phyloP scores from a whole-genome alignment of 495 filamentous ascomycete genomes.

The Daldinia grandis region DNA sequence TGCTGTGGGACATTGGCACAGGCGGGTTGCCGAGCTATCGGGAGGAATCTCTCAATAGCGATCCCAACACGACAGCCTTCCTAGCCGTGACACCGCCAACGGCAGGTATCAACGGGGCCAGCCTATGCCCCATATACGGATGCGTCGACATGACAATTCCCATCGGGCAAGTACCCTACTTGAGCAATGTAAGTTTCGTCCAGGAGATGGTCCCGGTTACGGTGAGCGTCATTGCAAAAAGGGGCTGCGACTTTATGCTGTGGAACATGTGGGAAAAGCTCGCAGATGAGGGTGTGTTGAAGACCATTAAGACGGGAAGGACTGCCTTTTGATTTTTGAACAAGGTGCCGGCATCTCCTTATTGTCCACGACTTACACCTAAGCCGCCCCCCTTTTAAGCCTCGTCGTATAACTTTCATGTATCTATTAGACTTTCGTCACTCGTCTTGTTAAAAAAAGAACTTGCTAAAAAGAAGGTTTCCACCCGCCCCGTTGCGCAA shows the following conservation, averaged over 20 bases:
- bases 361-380: not conserved
- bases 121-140: not conserved
- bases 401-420: not conserved
- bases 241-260: constrained; percentile 56
- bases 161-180: not conserved
- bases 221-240: constrained; percentile 50
- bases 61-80: constrained; percentile 43
- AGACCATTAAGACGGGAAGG: constrained; percentile 50
- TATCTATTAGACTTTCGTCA: not conserved
- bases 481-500: not conserved
- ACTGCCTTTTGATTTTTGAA: constrained; percentile 44
- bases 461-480: not conserved
- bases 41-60: constrained; percentile 44
- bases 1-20: constrained; percentile 54
- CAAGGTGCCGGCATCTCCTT: not conserved
- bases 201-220: constrained; percentile 54
- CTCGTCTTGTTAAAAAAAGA: too few species aligned
- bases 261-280: constrained; percentile 56
- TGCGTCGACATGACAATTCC: not conserved
- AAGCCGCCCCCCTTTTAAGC: not conserved
- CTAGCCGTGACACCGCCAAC: constrained; percentile 45
- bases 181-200: not conserved
- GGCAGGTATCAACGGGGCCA: not conserved
- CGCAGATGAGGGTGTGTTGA: constrained; percentile 51
- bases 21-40: constrained; percentile 52